A percentile compares a stretch with the other conserved stretches of the same genome.
Evolutionary conservation across 306 rosid species (phyloP).

Genomic region (Medicago ruthenica): DNA sequence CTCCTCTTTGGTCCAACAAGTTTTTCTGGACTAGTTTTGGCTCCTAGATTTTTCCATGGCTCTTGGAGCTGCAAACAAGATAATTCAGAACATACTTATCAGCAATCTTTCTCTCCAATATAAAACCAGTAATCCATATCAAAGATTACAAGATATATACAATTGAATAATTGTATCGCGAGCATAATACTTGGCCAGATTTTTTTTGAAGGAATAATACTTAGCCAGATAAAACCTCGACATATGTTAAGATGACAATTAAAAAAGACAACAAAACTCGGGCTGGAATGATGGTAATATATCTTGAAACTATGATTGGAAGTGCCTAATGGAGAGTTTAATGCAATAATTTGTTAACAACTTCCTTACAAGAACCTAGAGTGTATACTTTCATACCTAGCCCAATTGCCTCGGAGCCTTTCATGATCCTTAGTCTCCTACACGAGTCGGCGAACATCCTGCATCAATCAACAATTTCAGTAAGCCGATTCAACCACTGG

Average conservation of each 20-base stretch:
- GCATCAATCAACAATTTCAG: slow-evolving; percentile 35
- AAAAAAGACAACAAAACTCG: not conserved
- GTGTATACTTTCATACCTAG: slow-evolving; percentile 55
- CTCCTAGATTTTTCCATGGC: slow-evolving; percentile 78
- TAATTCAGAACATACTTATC: slow-evolving; percentile 13
- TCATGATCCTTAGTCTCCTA: slow-evolving; percentile 86
- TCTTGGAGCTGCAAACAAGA: slow-evolving; percentile 82
- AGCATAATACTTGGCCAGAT: not conserved
- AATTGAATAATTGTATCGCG: not conserved
- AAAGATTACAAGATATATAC: slow-evolving; percentile 6
- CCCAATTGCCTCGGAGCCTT: slow-evolving; percentile 93
- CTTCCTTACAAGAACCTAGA: not conserved
- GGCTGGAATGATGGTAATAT: not conserved
- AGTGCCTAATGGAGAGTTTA: not conserved
- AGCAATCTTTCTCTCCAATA: slow-evolving; percentile 8
- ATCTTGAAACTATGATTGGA: not conserved
- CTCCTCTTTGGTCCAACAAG: slow-evolving; percentile 27
- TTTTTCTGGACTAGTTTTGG: slow-evolving; percentile 58
- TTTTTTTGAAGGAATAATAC: too few relatives aligned
- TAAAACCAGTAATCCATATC: slow-evolving; percentile 1
- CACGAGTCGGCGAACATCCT: slow-evolving; percentile 90
- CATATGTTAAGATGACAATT: not conserved
- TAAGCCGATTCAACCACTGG: slow-evolving; percentile 14
- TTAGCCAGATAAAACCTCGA: slow-evolving; percentile 1
- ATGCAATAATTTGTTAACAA: slow-evolving; percentile 16